A percentile compares a stretch with the other conserved stretches of the same genome.
Conservation (phyloP, 306 rosid genomes). For the Chamaecrista fasciculata region DNA sequence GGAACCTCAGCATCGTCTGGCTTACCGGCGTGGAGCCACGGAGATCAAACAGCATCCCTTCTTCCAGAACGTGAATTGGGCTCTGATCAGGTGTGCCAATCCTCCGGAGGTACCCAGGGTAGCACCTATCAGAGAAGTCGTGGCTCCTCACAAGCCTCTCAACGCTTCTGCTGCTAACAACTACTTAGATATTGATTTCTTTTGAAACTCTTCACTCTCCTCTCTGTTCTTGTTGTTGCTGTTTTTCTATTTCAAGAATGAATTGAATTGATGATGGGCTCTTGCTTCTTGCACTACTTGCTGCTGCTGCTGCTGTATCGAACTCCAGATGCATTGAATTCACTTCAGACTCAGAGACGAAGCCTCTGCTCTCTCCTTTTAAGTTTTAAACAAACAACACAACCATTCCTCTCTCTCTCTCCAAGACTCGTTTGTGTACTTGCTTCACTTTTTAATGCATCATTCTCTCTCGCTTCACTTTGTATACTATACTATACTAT, state of each 20-base stretch:
- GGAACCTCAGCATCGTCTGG: constrained; percentile 98
- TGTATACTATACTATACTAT: no score
- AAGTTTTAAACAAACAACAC: constrained; percentile 6
- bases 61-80: constrained; percentile 96
- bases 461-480: no score
- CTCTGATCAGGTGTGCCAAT: constrained; percentile 81
- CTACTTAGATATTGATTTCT: constrained; percentile 94
- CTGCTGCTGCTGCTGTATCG: no score
- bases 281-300: no score
- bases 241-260: no score
- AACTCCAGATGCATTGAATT: constrained; percentile 39
- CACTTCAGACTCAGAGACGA: constrained; percentile 54
- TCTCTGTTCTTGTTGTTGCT: no score
- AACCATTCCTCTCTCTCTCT: no score
- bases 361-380: constrained; percentile 40
- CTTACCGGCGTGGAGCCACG: constrained; percentile 90
- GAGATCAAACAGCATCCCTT: constrained; percentile 94
- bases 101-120: constrained; percentile 86
- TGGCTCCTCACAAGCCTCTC: constrained; percentile 51
- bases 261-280: no score
- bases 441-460: no score
- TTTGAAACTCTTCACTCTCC: constrained; percentile 53
- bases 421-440: no score
- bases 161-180: constrained; percentile 86
- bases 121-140: constrained; percentile 28